Evolutionary conservation across 768 basidiomycete species (phyloP), one percentile per base, ranked within the genome.

Genomic region (Hericium erinaceus): DNA sequence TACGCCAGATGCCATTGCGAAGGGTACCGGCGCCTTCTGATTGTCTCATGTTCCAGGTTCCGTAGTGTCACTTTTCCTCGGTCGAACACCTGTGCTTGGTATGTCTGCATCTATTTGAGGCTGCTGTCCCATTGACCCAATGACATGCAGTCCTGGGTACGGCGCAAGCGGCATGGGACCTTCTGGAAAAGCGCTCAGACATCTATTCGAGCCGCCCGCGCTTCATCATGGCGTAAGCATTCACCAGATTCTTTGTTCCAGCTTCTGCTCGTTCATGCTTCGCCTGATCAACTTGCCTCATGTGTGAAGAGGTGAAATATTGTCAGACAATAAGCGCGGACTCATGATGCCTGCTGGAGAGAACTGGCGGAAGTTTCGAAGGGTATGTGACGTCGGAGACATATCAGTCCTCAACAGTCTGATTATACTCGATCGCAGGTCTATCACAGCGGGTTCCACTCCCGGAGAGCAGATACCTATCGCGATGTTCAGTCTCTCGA

Each of bases 131-230:
- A 8, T 10, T 33, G 33, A 33, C 9, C 6, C 7, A 2, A 33
- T 41, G 2, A 13, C 60, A 46, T 9, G n/a, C 60, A 74, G 76
- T 79, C 13, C 69, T 77, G 44, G 73, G 75, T 5, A 77, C 71
- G 3, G 75, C 77, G 1, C 75, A 76, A 61, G 73, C 74, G 39
- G 75, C 75, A 37, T 76, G 73, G 74, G 76, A 77, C 54, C 67
- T 77, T 9, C 64, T 81, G 22, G 78, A 80, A 58, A 77, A 75
- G 56, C 72, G 77, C 33, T 77, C 76, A 0, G 68, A 73, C 0
- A 73, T 74, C 16, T 80, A 80, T 54, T 78, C 77, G 2, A 75
- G 74, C 56, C 71, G 79, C 12, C 77, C 77, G 38, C 74, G 74
- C 15, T 75, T 77, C 44, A 72, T 80, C 33, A 72, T 79, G 52